Conservation (phyloP, 2,329 filamentous ascomycete genomes). For the Davidsoniella eucalypti region DNA sequence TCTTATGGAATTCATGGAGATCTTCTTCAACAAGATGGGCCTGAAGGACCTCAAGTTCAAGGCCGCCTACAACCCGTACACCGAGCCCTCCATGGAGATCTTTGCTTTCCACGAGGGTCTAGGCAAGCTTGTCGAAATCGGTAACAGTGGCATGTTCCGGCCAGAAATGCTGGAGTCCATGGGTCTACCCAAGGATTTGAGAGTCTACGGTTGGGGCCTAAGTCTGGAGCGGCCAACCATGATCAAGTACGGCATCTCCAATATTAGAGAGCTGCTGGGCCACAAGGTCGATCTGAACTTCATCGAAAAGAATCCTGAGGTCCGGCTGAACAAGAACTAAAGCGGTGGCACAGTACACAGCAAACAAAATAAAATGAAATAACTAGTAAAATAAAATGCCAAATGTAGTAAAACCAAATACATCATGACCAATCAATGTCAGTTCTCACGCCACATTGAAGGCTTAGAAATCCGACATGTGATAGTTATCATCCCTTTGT, state of each 20-base stretch:
- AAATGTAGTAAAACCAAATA: not conserved
- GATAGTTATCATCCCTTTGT: too few relatives aligned
- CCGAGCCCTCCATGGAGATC: slow-evolving; percentile 94
- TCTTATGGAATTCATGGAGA: slow-evolving; percentile 81
- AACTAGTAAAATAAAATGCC: not conserved
- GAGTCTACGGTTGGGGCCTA: slow-evolving; percentile 87
- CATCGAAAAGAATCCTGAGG: slow-evolving; percentile 80
- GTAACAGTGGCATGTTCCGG: slow-evolving; percentile 96
- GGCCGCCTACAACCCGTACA: slow-evolving; percentile 91
- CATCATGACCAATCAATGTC: not conserved
- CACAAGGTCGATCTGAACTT: slow-evolving; percentile 93
- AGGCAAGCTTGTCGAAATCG: slow-evolving; percentile 88
- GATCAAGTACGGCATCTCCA: slow-evolving; percentile 85
- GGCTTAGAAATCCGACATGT: too few relatives aligned
- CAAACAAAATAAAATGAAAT: slow-evolving; percentile 2
- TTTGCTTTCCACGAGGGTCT: slow-evolving; percentile 88
- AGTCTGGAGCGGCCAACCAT: slow-evolving; percentile 89
- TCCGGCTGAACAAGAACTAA: slow-evolving; percentile 73
- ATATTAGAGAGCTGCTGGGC: slow-evolving; percentile 81
- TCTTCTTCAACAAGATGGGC: slow-evolving; percentile 95
- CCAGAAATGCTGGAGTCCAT: slow-evolving; percentile 94
- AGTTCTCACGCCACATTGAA: too few relatives aligned
- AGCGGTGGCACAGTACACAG: slow-evolving; percentile 12
- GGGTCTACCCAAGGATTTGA: slow-evolving; percentile 81
- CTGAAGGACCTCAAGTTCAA: slow-evolving; percentile 79